Conservation (phyloP, 176 grass and related monocot species). For the Oryza australiensis region DNA sequence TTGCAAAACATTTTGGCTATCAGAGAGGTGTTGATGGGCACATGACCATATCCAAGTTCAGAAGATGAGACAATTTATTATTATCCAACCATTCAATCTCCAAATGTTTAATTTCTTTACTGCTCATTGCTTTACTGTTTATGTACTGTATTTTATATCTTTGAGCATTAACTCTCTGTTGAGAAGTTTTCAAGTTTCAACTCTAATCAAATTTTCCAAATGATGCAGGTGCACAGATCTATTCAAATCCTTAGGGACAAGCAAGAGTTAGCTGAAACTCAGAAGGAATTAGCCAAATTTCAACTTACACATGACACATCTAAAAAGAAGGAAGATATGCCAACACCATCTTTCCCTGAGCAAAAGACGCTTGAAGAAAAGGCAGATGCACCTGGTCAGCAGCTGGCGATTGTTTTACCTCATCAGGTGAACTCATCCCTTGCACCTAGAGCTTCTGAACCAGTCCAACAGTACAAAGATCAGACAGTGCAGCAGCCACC, state of each 20-base stretch:
- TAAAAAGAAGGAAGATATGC: slow-evolving; percentile 61
- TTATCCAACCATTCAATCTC: background rate
- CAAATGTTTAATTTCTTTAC: slow-evolving; percentile 16
- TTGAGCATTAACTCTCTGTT: slow-evolving; percentile 19
- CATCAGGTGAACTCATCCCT: slow-evolving; percentile 58
- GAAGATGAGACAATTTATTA: background rate
- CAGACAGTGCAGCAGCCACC: slow-evolving; percentile 56
- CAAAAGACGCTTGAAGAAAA: slow-evolving; percentile 63
- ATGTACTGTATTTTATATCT: background rate
- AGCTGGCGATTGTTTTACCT: slow-evolving; percentile 75
- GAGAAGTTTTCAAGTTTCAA: slow-evolving; percentile 17
- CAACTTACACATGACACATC: slow-evolving; percentile 72
- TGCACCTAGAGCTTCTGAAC: slow-evolving; percentile 48
- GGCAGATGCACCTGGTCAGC: slow-evolving; percentile 57
- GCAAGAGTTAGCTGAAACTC: slow-evolving; percentile 86
- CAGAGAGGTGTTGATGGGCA: background rate
- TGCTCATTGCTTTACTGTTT: background rate
- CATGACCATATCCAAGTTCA: slow-evolving; percentile 3
- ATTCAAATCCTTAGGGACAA: slow-evolving; percentile 92
- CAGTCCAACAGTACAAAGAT: slow-evolving; percentile 54
- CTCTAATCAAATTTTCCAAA: slow-evolving; percentile 17
- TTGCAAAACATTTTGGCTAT: background rate
- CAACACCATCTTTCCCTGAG: slow-evolving; percentile 45
- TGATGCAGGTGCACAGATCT: slow-evolving; percentile 81
- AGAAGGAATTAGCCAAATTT: slow-evolving; percentile 93